Evolutionary conservation across 176 grass and related monocot species (phyloP).

Genomic region (barley (Hordeum vulgare)): DNA sequence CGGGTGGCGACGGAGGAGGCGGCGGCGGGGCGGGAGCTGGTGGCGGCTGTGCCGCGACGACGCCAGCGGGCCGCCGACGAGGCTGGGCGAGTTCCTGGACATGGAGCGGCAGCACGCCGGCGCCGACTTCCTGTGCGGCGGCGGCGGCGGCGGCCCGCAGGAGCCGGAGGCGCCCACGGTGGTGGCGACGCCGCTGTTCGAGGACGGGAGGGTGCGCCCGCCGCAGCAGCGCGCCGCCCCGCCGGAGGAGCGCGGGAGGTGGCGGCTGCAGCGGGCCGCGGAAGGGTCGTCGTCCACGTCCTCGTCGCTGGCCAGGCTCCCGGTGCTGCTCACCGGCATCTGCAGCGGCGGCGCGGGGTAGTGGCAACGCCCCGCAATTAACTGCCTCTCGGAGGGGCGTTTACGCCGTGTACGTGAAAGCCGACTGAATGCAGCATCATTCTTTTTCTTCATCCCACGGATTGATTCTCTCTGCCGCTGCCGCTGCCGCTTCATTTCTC

Average conservation of each 20-base stretch:
- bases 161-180: neutral
- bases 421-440: neutral
- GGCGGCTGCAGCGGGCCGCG: conserved; percentile 11
- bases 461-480: neutral
- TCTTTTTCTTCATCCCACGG: neutral
- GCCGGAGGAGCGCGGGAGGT: conserved; percentile 21
- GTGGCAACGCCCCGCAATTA: neutral
- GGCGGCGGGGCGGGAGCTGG: conserved; percentile 35
- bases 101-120: conserved; percentile 62
- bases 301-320: conserved; percentile 41
- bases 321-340: conserved; percentile 72
- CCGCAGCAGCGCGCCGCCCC: neutral
- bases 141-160: neutral
- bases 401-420: neutral
- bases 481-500: neutral
- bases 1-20: neutral
- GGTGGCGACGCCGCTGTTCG: conserved; percentile 50
- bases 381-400: neutral
- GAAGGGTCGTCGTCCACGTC: neutral
- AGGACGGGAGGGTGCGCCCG: conserved; percentile 59
- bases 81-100: conserved; percentile 77
- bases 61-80: conserved; percentile 27
- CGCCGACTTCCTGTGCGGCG: conserved; percentile 36
- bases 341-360: conserved; percentile 69
- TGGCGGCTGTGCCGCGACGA: conserved; percentile 76